Percentiles rank a stretch among this genome's conserved stretches.
phyloP scores from a whole-genome alignment of 2,329 filamentous ascomycete species.

The Alternaria metachromatica region DNA sequence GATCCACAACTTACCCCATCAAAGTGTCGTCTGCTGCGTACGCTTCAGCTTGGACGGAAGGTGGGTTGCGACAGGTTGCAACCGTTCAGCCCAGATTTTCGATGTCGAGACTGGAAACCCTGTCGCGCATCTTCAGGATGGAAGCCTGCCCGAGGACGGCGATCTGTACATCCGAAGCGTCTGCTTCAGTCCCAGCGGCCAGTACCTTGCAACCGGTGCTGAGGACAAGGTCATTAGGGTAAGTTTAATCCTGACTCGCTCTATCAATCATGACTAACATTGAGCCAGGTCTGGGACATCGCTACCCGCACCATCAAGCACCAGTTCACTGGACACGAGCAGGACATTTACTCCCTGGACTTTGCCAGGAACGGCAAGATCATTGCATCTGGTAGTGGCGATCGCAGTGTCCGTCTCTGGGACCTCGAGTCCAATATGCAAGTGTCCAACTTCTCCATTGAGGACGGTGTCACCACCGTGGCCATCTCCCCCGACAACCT shows the following conservation, averaged over 20 bases:
- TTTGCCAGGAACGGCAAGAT: slow-evolving; percentile 92
- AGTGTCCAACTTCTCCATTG: slow-evolving; percentile 85
- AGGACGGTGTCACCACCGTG: slow-evolving; percentile 96
- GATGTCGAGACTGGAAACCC: slow-evolving; percentile 88
- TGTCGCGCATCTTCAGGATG: slow-evolving; percentile 88
- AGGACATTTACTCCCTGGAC: slow-evolving; percentile 97
- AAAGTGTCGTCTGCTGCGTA: slow-evolving; percentile 98
- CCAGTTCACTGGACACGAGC: slow-evolving; percentile 95
- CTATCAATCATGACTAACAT: slow-evolving; percentile 11
- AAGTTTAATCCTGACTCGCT: slow-evolving; percentile 50
- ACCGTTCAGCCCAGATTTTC: slow-evolving; percentile 98
- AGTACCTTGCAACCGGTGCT: slow-evolving; percentile 91
- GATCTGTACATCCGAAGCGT: slow-evolving; percentile 98
- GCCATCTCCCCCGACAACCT: slow-evolving; percentile 96
- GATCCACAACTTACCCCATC: slow-evolving; percentile 89
- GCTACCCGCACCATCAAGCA: slow-evolving; percentile 81
- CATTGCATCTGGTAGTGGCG: slow-evolving; percentile 94
- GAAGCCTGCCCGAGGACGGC: slow-evolving; percentile 82
- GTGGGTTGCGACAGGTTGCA: slow-evolving; percentile 95
- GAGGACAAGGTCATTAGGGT: slow-evolving; percentile 97
- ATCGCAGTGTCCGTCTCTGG: slow-evolving; percentile 94
- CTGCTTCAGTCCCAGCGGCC: slow-evolving; percentile 96
- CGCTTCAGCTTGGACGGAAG: slow-evolving; percentile 95
- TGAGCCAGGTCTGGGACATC: slow-evolving; percentile 88
- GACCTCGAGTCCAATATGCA: slow-evolving; percentile 86